Percentiles rank a stretch among this genome's conserved stretches.
phyloP scores from a whole-genome alignment of 2,329 filamentous ascomycete genomes.

The Alternaria sp. region DNA sequence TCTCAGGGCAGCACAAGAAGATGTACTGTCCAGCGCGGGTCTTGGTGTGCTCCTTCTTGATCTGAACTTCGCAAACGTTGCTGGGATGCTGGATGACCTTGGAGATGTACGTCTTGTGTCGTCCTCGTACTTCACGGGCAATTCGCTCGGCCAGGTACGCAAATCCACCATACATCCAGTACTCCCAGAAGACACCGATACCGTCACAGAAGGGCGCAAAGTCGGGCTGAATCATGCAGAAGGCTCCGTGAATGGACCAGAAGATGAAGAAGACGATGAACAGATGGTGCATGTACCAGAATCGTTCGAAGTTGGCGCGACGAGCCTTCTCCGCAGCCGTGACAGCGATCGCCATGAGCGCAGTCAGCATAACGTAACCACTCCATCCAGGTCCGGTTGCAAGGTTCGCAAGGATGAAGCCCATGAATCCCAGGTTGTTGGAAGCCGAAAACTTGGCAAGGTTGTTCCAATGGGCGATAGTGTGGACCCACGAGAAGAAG shows the following conservation, averaged over 20 bases:
- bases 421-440: slow-evolving; percentile 78
- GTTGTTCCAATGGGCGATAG: slow-evolving; percentile 87
- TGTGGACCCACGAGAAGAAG: slow-evolving; percentile 87
- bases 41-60: slow-evolving; percentile 87
- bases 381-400: slow-evolving; percentile 83
- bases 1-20: slow-evolving; percentile 84
- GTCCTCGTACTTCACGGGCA: slow-evolving; percentile 77
- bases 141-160: slow-evolving; percentile 81
- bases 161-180: slow-evolving; percentile 85
- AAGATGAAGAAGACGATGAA: slow-evolving; percentile 89
- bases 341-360: slow-evolving; percentile 77
- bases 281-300: slow-evolving; percentile 90
- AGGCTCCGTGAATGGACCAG: slow-evolving; percentile 88
- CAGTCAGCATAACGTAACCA: slow-evolving; percentile 82
- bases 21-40: slow-evolving; percentile 84
- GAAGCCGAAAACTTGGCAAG: slow-evolving; percentile 77
- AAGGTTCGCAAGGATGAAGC: slow-evolving; percentile 78
- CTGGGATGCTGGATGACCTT: slow-evolving; percentile 90
- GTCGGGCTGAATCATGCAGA: slow-evolving; percentile 90
- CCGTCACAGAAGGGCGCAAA: slow-evolving; percentile 78
- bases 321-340: slow-evolving; percentile 80
- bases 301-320: slow-evolving; percentile 83
- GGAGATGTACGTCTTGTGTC: slow-evolving; percentile 83
- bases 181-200: slow-evolving; percentile 85
- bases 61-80: slow-evolving; percentile 89